These are phyloP conservation scores for Nidularia pulvinata DNA, from an alignment of 768 basidiomycete genomes.

Conservation along the genomic window DNA sequence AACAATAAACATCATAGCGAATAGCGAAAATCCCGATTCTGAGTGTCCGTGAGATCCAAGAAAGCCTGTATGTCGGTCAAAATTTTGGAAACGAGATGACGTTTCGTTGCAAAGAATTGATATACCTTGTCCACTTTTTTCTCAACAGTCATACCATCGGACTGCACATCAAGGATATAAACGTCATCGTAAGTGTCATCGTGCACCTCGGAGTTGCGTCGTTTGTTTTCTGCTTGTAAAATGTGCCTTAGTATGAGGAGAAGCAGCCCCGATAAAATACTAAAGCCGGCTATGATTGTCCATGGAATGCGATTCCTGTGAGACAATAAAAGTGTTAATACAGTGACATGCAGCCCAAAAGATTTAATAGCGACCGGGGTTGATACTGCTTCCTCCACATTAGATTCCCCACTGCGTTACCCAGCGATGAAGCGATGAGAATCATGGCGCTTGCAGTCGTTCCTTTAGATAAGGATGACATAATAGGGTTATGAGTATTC, in stretches of 20 bases:
- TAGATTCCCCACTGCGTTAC: conserved; percentile 74
- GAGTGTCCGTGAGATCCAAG: conserved; percentile 74
- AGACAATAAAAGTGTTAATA: not conserved
- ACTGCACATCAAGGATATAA: conserved; percentile 43
- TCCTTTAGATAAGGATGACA: conserved; percentile 27
- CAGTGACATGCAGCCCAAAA: not conserved
- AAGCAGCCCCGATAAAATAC: conserved; percentile 49
- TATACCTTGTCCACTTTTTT: conserved; percentile 61
- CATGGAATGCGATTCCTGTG: conserved; percentile 73
- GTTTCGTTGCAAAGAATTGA: conserved; percentile 9
- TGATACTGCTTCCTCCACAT: conserved; percentile 77
- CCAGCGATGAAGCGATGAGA: conserved; percentile 71
- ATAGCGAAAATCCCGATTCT: conserved; percentile 78
- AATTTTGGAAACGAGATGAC: not conserved
- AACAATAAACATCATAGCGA: conserved; percentile 32
- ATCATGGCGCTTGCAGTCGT: conserved; percentile 79
- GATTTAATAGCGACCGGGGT: conserved; percentile 46
- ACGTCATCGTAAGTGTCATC: conserved; percentile 62
- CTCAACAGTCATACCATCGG: conserved; percentile 50
- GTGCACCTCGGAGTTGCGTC: conserved; percentile 48
- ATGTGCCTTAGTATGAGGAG: conserved; percentile 57
- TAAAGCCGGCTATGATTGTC: conserved; percentile 68
- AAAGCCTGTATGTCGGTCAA: conserved; percentile 44
- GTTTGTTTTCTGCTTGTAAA: conserved; percentile 61
- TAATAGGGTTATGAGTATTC: too few relatives aligned